phyloP scores from a whole-genome alignment of 2,329 filamentous ascomycete genomes.

The Fusarium sp. region DNA sequence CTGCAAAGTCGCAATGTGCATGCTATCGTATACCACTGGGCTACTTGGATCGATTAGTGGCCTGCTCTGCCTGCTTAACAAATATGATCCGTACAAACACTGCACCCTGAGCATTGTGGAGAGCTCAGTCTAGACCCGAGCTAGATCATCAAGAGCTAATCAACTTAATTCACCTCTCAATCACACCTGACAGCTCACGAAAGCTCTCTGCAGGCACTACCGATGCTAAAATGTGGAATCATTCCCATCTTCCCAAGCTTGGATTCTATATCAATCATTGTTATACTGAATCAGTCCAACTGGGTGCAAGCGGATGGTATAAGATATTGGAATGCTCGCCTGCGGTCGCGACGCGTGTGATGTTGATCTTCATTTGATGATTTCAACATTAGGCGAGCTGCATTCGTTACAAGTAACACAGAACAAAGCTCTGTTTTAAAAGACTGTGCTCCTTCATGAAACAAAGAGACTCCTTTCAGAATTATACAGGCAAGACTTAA shows the following conservation, averaged over 20 bases:
- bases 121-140: neutral
- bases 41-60: no score
- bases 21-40: no score
- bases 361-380: neutral
- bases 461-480: neutral
- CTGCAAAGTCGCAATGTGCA: neutral
- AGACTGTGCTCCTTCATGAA: neutral
- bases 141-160: neutral
- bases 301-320: neutral
- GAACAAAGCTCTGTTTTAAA: neutral
- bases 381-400: conserved; percentile 26
- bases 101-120: neutral
- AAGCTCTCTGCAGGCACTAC: neutral
- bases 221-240: conserved; percentile 6
- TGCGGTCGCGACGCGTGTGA: neutral
- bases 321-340: neutral
- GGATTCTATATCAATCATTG: neutral
- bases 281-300: neutral
- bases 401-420: conserved; percentile 22
- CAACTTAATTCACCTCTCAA: neutral
- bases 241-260: neutral
- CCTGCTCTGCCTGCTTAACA: no score
- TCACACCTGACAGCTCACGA: neutral
- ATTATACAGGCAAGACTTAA: neutral
- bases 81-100: no score